Evolutionary conservation across 371 early-diverging fungal species (phyloP).

Genomic region (Choanephora cucurbitarum): DNA sequence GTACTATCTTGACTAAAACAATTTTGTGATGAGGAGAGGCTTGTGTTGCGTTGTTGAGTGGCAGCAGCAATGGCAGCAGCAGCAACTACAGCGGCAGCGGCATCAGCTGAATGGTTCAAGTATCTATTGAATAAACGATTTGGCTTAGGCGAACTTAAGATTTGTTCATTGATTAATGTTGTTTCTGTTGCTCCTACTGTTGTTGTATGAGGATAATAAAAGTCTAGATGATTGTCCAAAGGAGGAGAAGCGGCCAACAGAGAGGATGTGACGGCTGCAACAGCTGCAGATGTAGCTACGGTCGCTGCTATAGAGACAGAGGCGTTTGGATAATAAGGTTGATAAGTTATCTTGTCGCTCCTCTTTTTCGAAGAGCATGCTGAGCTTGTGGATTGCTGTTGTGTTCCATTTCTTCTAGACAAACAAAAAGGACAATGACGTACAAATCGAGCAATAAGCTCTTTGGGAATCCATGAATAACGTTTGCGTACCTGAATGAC

Average conservation of each 20-base stretch:
- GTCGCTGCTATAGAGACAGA: conserved; percentile 20
- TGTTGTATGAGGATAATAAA: conserved; percentile 11
- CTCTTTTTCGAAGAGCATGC: background rate
- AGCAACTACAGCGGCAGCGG: conserved; percentile 18
- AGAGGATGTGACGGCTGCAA: conserved; percentile 26
- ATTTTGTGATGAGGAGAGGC: too few species aligned
- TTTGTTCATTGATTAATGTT: background rate
- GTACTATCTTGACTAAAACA: too few species aligned
- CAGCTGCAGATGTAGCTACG: conserved; percentile 30
- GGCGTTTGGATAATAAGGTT: background rate
- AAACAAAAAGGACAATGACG: conserved; percentile 59
- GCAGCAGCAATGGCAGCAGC: conserved; percentile 23
- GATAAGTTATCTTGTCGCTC: background rate
- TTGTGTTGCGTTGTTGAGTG: conserved; percentile 1
- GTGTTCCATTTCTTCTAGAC: conserved; percentile 41
- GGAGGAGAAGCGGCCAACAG: background rate
- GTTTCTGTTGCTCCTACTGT: background rate
- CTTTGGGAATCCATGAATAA: conserved; percentile 66
- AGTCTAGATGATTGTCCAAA: conserved; percentile 9
- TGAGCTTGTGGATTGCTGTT: conserved; percentile 8
- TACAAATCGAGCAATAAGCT: conserved; percentile 61
- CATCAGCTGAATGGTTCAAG: conserved; percentile 3
- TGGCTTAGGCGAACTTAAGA: background rate
- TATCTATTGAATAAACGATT: background rate
- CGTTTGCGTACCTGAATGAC: conserved; percentile 47